Evolutionary conservation across 495 filamentous ascomycete genomes (phyloP).

Genomic region (Daldinia childiae): DNA sequence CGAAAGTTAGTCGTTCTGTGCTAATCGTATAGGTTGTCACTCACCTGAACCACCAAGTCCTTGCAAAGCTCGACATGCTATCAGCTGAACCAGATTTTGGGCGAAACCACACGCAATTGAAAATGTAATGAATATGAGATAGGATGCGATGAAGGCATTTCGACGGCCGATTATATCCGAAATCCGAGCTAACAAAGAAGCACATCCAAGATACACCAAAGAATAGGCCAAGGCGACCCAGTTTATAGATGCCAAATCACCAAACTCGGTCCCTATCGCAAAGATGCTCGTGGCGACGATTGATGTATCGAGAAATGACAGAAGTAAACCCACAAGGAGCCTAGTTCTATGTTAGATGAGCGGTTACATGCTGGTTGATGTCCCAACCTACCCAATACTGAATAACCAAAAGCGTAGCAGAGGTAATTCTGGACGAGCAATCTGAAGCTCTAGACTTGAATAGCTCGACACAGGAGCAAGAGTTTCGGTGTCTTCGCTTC

Average conservation of each 20-base stretch:
- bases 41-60: slow-evolving; percentile 57
- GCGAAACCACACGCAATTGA: slow-evolving; percentile 64
- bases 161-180: slow-evolving; percentile 64
- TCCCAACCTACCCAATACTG: slow-evolving; percentile 34
- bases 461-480: slow-evolving; percentile 21
- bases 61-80: slow-evolving; percentile 55
- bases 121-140: slow-evolving; percentile 63
- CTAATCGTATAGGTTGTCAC: slow-evolving; percentile 12
- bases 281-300: slow-evolving; percentile 59
- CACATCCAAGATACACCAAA: slow-evolving; percentile 55
- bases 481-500: slow-evolving; percentile 22
- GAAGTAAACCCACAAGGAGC: slow-evolving; percentile 46
- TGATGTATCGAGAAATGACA: slow-evolving; percentile 56
- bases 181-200: slow-evolving; percentile 59
- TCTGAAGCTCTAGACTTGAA: slow-evolving; percentile 18
- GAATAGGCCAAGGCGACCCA: slow-evolving; percentile 60
- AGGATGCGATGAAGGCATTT: slow-evolving; percentile 56
- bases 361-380: neutral
- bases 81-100: slow-evolving; percentile 56
- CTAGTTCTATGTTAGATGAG: slow-evolving; percentile 31
- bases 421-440: slow-evolving; percentile 29
- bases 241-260: slow-evolving; percentile 48
- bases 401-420: slow-evolving; percentile 34
- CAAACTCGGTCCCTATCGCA: slow-evolving; percentile 54
- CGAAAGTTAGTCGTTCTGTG: slow-evolving; percentile 8